Conservation (phyloP, 2,329 filamentous ascomycete genomes). For the Neocatenulostroma microsporum region DNA sequence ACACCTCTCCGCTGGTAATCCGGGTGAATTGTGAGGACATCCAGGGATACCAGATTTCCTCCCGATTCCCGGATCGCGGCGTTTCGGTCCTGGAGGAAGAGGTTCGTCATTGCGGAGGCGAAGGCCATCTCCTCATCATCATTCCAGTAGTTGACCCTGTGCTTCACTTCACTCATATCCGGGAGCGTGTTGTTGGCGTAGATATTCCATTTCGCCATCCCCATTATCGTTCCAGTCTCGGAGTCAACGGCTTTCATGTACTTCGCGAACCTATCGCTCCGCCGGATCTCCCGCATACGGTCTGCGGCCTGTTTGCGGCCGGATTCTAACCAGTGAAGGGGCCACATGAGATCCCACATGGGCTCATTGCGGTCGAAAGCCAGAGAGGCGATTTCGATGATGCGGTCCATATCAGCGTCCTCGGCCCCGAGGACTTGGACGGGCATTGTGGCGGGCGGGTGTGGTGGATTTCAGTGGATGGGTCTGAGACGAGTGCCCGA, state of each 20-base stretch:
- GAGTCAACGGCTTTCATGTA: slow-evolving; percentile 26
- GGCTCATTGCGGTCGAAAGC: slow-evolving; percentile 25
- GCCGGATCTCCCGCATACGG: slow-evolving; percentile 16
- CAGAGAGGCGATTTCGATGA: slow-evolving; percentile 24
- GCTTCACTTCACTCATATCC: slow-evolving; percentile 4
- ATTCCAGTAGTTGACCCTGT: slow-evolving; percentile 14
- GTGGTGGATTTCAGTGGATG: slow-evolving; percentile 13
- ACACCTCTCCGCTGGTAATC: slow-evolving; percentile 22
- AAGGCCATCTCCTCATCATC: slow-evolving; percentile 17
- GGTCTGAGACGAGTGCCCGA: too few relatives aligned
- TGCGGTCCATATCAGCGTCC: slow-evolving; percentile 24
- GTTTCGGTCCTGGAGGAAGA: slow-evolving; percentile 19
- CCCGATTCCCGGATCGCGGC: slow-evolving; percentile 15
- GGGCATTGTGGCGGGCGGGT: slow-evolving; percentile 11
- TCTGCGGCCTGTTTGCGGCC: slow-evolving; percentile 20
- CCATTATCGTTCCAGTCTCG: slow-evolving; percentile 20
- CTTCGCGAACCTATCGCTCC: slow-evolving; percentile 17
- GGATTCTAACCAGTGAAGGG: slow-evolving; percentile 19
- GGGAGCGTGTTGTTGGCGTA: slow-evolving; percentile 15
- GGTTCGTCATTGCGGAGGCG: slow-evolving; percentile 13
- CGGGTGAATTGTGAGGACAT: slow-evolving; percentile 25
- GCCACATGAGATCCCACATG: slow-evolving; percentile 22
- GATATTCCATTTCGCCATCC: slow-evolving; percentile 28
- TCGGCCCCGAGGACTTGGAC: slow-evolving; percentile 17
- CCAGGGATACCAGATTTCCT: slow-evolving; percentile 24